Conservation (phyloP, 1,139 yeast species). For the Saccharomycopsis crataegensis region DNA sequence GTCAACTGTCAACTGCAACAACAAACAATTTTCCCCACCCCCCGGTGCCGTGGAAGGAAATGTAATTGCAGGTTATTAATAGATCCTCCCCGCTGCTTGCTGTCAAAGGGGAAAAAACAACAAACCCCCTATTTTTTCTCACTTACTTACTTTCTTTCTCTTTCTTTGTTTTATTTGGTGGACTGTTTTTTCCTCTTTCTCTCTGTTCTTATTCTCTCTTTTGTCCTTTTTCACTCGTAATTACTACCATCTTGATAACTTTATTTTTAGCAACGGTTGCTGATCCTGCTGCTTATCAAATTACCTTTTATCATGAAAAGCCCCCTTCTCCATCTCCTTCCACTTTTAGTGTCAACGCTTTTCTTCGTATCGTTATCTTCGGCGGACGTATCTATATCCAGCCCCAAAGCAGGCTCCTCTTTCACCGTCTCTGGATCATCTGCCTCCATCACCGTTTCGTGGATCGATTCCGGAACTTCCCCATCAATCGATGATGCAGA, state of each 20-base stretch:
- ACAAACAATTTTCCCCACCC: too few relatives aligned
- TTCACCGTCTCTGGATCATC: conserved; percentile 43
- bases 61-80: too few relatives aligned
- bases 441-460: conserved; percentile 42
- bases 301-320: too few relatives aligned
- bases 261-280: not conserved
- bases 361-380: not conserved
- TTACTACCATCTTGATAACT: not conserved
- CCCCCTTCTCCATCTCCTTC: not conserved
- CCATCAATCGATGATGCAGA: conserved; percentile 42
- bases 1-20: too few relatives aligned
- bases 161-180: not conserved
- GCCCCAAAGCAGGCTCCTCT: conserved; percentile 44
- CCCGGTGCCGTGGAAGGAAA: too few relatives aligned
- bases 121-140: not conserved
- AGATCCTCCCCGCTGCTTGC: too few relatives aligned
- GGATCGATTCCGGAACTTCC: conserved; percentile 50
- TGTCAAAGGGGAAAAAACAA: not conserved
- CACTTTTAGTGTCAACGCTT: not conserved
- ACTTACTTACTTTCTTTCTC: not conserved
- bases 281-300: not conserved
- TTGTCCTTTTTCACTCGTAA: too few relatives aligned
- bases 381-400: conserved; percentile 46
- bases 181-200: not conserved
- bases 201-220: not conserved